Conservation (phyloP, 768 basidiomycete species). For the Kondoa malvinella region DNA sequence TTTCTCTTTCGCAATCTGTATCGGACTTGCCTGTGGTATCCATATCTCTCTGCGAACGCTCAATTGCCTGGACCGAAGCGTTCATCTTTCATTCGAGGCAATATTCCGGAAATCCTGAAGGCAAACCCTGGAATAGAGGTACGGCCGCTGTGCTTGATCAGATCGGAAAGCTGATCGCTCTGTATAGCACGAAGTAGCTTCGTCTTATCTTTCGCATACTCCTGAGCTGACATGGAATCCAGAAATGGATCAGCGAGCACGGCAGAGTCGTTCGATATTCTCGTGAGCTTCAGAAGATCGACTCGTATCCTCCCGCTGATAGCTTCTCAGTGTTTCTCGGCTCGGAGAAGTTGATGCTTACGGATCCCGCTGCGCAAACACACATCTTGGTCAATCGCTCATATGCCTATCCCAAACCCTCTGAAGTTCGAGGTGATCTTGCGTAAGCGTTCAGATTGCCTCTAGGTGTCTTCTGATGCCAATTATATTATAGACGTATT, state of each 20-base stretch:
- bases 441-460: no score
- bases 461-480: no score
- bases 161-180: not conserved
- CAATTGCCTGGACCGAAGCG: not conserved
- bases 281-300: not conserved
- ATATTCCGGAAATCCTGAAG: not conserved
- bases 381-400: not conserved
- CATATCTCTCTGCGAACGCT: not conserved
- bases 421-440: not conserved
- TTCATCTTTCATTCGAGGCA: not conserved
- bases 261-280: not conserved
- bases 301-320: not conserved
- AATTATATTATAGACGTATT: no score
- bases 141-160: not conserved
- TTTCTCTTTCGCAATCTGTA: not conserved
- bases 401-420: not conserved
- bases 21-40: not conserved
- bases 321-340: not conserved
- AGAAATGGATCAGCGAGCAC: no score
- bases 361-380: not conserved
- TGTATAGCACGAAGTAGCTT: no score
- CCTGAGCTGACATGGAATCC: no score
- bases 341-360: not conserved
- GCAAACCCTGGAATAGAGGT: not conserved
- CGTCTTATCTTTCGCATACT: no score